Evolutionary conservation across 371 early-diverging fungal species (phyloP).

Genomic region (Paramicrosporidium saccamoebae): DNA sequence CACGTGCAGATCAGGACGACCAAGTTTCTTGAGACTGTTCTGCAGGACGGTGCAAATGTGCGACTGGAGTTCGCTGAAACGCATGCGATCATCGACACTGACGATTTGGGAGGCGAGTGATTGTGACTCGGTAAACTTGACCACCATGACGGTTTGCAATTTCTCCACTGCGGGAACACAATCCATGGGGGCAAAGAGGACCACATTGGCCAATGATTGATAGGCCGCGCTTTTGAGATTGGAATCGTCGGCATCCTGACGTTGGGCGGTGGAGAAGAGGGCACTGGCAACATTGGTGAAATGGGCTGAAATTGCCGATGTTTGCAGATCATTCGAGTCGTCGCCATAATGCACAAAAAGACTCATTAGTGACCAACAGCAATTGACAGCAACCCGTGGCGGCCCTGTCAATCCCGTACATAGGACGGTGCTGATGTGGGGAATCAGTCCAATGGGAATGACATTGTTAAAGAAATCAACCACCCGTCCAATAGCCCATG

Average conservation of each 20-base stretch:
- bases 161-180: constrained; percentile 26
- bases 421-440: constrained; percentile 33
- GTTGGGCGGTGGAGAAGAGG: constrained; percentile 31
- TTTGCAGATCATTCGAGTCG: constrained; percentile 10
- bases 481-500: constrained; percentile 81
- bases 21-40: constrained; percentile 31
- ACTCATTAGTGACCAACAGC: constrained; percentile 71
- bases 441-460: constrained; percentile 30
- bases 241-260: constrained; percentile 16
- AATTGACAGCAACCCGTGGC: constrained; percentile 58
- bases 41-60: constrained; percentile 59
- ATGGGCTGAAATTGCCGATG: constrained; percentile 32
- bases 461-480: constrained; percentile 27
- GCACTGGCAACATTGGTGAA: constrained; percentile 39
- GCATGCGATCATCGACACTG: constrained; percentile 34
- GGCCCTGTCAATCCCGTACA: constrained; percentile 40
- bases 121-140: constrained; percentile 19
- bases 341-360: constrained; percentile 37
- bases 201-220: constrained; percentile 51
- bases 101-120: constrained; percentile 19
- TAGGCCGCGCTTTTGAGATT: constrained; percentile 63
- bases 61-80: constrained; percentile 46
- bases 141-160: constrained; percentile 27
- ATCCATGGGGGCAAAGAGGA: constrained; percentile 29
- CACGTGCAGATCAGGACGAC: constrained; percentile 18